Base-by-base conservation (phyloP, 2,329 filamentous ascomycete species). In the Aspergillus transmontanensis region DNA sequence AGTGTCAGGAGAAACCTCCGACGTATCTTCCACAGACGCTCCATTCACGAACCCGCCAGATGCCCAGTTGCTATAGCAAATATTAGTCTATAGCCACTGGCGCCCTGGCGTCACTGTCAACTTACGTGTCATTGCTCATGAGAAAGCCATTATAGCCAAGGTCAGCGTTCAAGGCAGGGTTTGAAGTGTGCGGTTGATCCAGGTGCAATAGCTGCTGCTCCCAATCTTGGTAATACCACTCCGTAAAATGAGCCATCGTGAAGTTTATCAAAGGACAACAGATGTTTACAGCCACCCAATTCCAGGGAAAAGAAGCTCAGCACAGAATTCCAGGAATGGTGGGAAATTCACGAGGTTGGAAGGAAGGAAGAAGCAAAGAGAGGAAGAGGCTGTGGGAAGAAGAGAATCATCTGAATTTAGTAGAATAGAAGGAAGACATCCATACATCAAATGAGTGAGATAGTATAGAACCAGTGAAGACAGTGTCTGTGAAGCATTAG, bases 201-300 rank as follows among this genome's bases (percentile, higher is more conserved):
- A 54, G 23, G 6, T 54, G 57, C 36, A 28, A 26, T 19, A 55
- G 30, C 51, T 55, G 51, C 16, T 21, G 32, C 7, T 55, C 32
- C 51, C 58, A 59, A 28, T 54, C 58, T 21, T 59, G 28, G 34
- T 39, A 43, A n/a, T 45, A 28, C 58, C 58, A 55, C 11, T 55
- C 51, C 21, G 34, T 21, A 51, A 51, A 32, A 23, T 55, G 51
- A 19, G 51, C 21, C 51, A 55, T 55, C 12, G n/a, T 28, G 30
- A 54, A 36, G 51, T 11, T 10, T 26, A 21, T 39, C 51, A 39
- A 36, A 12, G 12, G 19, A 26, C 11, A 11, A 19, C 34, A 39
- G 23, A 55, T 16, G 51, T 23, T 39, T 55, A 23, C 51, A 39
- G 51, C n/a, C 21, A 55, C 30, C 23, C 10, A 23, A 34, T 21